Conservation (phyloP, 1,284 basidiomycete species). For the Ganoderma resinaceum region DNA sequence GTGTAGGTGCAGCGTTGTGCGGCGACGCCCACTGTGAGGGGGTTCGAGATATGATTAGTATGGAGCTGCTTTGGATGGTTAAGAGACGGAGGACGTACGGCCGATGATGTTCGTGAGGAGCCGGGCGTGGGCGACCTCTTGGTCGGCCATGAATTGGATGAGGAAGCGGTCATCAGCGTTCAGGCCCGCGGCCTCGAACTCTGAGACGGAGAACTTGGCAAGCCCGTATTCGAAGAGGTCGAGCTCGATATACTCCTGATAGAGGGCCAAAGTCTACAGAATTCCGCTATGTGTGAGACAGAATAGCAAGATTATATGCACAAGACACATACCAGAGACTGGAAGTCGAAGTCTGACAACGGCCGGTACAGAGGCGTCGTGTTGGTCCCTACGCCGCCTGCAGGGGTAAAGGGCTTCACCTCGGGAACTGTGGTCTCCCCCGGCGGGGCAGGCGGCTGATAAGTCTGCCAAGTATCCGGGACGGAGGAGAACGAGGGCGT, state of each 20-base stretch:
- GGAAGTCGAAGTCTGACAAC: conserved; percentile 66
- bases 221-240: conserved; percentile 71
- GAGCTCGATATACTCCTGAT: conserved; percentile 70
- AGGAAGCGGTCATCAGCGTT: conserved; percentile 59
- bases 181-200: conserved; percentile 65
- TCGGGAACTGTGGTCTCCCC: conserved; percentile 9
- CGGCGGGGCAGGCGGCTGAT: conserved; percentile 13
- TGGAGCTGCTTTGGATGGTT: too few species aligned
- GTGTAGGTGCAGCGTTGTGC: conserved; percentile 65
- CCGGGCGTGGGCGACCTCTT: conserved; percentile 62
- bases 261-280: conserved; percentile 56
- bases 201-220: conserved; percentile 56
- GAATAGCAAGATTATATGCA: background rate
- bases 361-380: conserved; percentile 55
- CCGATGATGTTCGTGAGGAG: conserved; percentile 59
- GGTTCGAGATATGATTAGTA: too few species aligned
- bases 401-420: conserved; percentile 40
- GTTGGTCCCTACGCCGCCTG: conserved; percentile 49
- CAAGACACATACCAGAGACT: conserved; percentile 53
- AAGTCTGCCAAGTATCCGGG: background rate
- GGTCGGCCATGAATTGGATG: conserved; percentile 64
- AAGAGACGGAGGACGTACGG: conserved; percentile 20
- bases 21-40: conserved; percentile 33
- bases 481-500: background rate
- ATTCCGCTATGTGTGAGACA: background rate